phyloP scores from a whole-genome alignment of 352 stramenopile genomes.

The Blastocystis sp. region DNA sequence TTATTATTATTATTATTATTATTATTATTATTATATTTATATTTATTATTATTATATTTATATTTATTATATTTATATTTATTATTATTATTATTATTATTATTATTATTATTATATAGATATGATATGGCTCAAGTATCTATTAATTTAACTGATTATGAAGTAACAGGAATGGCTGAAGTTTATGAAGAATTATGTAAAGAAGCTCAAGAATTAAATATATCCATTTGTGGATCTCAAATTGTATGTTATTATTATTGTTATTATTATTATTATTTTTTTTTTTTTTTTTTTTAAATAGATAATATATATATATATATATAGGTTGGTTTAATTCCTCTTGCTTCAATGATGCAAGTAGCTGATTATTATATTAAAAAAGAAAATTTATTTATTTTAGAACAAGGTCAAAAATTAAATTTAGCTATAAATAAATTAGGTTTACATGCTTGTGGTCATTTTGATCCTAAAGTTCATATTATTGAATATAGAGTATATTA shows the following conservation, averaged over 20 bases:
- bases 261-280: too few relatives aligned
- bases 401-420: constrained; percentile 39
- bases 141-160: constrained; percentile 41
- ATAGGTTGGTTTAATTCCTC: constrained; percentile 39
- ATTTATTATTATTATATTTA: too few relatives aligned
- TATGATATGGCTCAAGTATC: constrained; percentile 39
- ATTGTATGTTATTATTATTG: too few relatives aligned
- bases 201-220: constrained; percentile 40
- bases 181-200: constrained; percentile 42
- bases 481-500: constrained; percentile 41
- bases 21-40: too few relatives aligned
- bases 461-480: constrained; percentile 37
- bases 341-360: constrained; percentile 40
- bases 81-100: too few relatives aligned
- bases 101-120: too few relatives aligned
- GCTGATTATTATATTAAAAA: constrained; percentile 43
- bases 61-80: too few relatives aligned
- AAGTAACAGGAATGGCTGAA: constrained; percentile 41
- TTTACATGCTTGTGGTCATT: constrained; percentile 36
- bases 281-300: too few relatives aligned
- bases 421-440: constrained; percentile 39
- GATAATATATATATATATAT: too few relatives aligned
- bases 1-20: too few relatives aligned
- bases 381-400: constrained; percentile 42
- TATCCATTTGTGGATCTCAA: constrained; percentile 38